phyloP scores from a whole-genome alignment of 352 stramenopile species.

The Phytophthora rubi region DNA sequence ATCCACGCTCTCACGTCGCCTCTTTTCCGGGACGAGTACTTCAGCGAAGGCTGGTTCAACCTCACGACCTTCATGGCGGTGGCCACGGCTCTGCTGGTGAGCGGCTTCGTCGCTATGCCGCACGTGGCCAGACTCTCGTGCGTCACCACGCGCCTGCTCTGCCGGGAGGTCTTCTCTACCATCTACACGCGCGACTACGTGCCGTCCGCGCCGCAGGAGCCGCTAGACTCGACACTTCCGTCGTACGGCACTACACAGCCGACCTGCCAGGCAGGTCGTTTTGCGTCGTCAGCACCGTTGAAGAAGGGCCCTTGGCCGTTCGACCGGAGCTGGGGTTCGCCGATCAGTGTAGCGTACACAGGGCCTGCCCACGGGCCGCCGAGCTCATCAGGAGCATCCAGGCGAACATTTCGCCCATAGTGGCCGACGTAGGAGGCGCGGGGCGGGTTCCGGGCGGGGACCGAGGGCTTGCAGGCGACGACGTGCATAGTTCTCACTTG shows the following conservation, averaged over 20 bases:
- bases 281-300: too few species aligned
- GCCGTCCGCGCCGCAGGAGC: slow-evolving; percentile 4
- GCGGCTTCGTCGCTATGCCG: slow-evolving; percentile 58
- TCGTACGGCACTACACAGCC: slow-evolving; percentile 41
- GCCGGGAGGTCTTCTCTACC: slow-evolving; percentile 47
- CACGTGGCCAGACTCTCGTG: slow-evolving; percentile 52
- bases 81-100: slow-evolving; percentile 30
- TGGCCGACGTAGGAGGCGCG: too few species aligned
- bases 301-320: too few species aligned
- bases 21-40: slow-evolving; percentile 40
- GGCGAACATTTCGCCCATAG: too few species aligned
- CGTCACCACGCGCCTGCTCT: slow-evolving; percentile 55
- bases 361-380: too few species aligned
- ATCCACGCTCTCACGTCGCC: slow-evolving; percentile 48
- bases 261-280: too few species aligned
- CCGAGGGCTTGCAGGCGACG: too few species aligned
- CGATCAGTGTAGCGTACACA: too few species aligned
- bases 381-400: too few species aligned
- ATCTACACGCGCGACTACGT: slow-evolving; percentile 40
- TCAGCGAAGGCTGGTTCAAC: slow-evolving; percentile 32
- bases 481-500: too few species aligned
- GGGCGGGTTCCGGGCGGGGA: too few species aligned
- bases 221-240: background rate
- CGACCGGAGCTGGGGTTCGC: too few species aligned
- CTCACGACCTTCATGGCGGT: slow-evolving; percentile 32